These are phyloP conservation scores for Scolecobasidium constrictum DNA, from an alignment of 2,329 filamentous ascomycete species.

Conservation along the genomic window DNA sequence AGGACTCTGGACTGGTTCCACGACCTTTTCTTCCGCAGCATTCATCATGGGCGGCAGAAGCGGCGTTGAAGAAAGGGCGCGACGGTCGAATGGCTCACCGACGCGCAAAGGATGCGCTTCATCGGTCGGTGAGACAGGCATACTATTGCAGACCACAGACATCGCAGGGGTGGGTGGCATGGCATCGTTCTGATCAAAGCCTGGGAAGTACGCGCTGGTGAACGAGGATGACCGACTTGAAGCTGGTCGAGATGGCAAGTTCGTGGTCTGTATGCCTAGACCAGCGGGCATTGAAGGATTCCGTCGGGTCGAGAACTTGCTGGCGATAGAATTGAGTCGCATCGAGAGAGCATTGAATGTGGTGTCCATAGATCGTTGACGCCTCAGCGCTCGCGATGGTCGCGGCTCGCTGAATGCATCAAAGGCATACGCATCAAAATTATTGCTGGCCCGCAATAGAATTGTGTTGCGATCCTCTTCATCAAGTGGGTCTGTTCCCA, in stretches of 20 bases:
- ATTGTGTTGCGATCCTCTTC: not conserved
- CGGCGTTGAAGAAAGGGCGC: slow-evolving; percentile 66
- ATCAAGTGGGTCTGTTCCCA: too few species aligned
- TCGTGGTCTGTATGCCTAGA: slow-evolving; percentile 27
- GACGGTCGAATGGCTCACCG: slow-evolving; percentile 37
- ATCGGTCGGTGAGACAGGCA: slow-evolving; percentile 22
- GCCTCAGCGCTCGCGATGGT: slow-evolving; percentile 38
- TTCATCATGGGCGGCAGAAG: slow-evolving; percentile 70
- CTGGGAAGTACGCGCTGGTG: slow-evolving; percentile 46
- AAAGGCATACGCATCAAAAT: slow-evolving; percentile 50
- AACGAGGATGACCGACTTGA: slow-evolving; percentile 74
- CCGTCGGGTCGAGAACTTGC: slow-evolving; percentile 43
- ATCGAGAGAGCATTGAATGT: slow-evolving; percentile 47
- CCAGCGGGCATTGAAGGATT: slow-evolving; percentile 25
- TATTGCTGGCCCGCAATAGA: slow-evolving; percentile 34
- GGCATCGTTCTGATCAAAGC: slow-evolving; percentile 20
- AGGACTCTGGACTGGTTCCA: slow-evolving; percentile 58
- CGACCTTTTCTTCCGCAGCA: not conserved
- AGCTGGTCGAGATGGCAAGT: slow-evolving; percentile 47
- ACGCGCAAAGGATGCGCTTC: slow-evolving; percentile 34
- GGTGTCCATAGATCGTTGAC: slow-evolving; percentile 48
- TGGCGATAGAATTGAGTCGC: slow-evolving; percentile 47
- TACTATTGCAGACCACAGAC: slow-evolving; percentile 11
- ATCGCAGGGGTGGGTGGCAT: slow-evolving; percentile 4
- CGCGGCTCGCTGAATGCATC: slow-evolving; percentile 50